A percentile compares a stretch with the other conserved stretches of the same genome.
phyloP scores from a whole-genome alignment of 768 basidiomycete species.

The Rhizopogon salebrosus region DNA sequence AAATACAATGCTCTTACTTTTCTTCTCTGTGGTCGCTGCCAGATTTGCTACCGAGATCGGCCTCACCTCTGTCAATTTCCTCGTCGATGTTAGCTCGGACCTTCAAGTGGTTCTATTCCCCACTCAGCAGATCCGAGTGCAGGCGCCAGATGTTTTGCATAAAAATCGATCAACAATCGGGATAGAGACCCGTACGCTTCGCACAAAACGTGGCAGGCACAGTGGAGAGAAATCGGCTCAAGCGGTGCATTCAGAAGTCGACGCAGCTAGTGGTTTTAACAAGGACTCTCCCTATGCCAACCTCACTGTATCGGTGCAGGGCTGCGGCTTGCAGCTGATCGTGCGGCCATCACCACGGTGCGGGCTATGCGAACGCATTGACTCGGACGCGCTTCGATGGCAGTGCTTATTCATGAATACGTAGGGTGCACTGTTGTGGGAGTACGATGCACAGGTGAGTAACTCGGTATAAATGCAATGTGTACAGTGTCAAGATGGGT shows the following conservation, averaged over 20 bases:
- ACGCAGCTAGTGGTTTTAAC: slow-evolving; percentile 5
- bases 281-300: slow-evolving; percentile 5
- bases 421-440: slow-evolving; percentile 21
- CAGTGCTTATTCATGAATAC: slow-evolving; percentile 20
- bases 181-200: neutral
- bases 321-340: slow-evolving; percentile 18
- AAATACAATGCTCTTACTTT: neutral
- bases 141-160: neutral
- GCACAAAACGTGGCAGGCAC: slow-evolving; percentile 4
- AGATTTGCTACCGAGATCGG: too few relatives aligned
- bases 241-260: neutral
- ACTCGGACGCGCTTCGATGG: slow-evolving; percentile 20
- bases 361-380: slow-evolving; percentile 18
- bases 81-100: neutral
- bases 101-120: neutral
- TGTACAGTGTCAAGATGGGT: neutral
- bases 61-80: neutral
- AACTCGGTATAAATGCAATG: neutral
- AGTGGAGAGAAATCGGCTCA: slow-evolving; percentile 8
- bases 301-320: slow-evolving; percentile 16
- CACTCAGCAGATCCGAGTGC: neutral
- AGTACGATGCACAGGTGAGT: slow-evolving; percentile 20
- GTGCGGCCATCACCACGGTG: slow-evolving; percentile 12
- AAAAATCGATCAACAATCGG: neutral
- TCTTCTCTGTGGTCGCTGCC: neutral